These are phyloP conservation scores for Ceratocystis cubensis DNA, from an alignment of 2,329 filamentous ascomycete genomes.

Conservation along the genomic window DNA sequence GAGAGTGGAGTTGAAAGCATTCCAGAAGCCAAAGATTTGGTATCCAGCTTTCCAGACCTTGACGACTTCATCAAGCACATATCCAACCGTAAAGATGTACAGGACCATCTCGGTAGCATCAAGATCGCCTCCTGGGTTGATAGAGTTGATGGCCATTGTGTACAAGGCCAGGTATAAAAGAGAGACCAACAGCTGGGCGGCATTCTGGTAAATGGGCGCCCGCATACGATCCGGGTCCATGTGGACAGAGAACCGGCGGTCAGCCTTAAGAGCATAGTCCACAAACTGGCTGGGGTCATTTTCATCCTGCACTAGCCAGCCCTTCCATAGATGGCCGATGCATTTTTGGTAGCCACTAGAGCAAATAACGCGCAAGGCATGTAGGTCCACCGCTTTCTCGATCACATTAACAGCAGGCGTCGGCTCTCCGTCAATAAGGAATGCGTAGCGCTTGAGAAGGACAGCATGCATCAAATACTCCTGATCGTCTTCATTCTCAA, in stretches of 20 bases:
- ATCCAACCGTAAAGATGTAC: conserved; percentile 84
- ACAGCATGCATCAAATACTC: conserved; percentile 68
- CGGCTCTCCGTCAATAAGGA: conserved; percentile 56
- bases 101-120: conserved; percentile 73
- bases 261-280: conserved; percentile 71
- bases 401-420: conserved; percentile 75
- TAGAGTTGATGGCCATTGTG: conserved; percentile 84
- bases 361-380: conserved; percentile 77
- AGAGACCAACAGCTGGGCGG: conserved; percentile 72
- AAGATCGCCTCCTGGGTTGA: conserved; percentile 72
- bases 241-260: conserved; percentile 64
- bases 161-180: conserved; percentile 74
- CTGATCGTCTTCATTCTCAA: conserved; percentile 71
- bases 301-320: conserved; percentile 95
- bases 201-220: conserved; percentile 83
- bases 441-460: conserved; percentile 78
- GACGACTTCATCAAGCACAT: conserved; percentile 71
- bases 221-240: conserved; percentile 92
- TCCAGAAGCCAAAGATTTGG: conserved; percentile 92
- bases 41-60: conserved; percentile 93
- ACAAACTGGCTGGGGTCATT: conserved; percentile 81
- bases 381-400: conserved; percentile 85
- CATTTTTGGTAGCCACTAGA: conserved; percentile 94
- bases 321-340: conserved; percentile 81
- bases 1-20: conserved; percentile 77